Conservation (phyloP, 352 stramenopile genomes). For the Thraustochytrium sp. region DNA sequence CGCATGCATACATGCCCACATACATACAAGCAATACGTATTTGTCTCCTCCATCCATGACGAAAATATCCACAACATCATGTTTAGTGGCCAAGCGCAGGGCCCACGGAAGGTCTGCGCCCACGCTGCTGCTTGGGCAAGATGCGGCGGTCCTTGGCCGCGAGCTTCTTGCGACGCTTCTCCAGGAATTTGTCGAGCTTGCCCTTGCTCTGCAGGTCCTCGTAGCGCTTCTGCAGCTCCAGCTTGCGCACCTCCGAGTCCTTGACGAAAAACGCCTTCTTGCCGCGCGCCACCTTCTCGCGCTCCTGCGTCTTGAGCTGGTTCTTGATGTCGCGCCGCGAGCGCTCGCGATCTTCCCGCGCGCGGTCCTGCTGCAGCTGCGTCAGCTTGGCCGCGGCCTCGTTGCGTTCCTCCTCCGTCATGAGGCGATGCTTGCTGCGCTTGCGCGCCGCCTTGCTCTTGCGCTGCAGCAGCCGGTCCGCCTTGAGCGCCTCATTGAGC, state of each 20-base stretch:
- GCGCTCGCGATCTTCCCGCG: conserved; percentile 39
- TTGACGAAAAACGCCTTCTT: conserved; percentile 84
- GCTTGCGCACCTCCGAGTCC: conserved; percentile 80
- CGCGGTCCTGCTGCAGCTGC: conserved; percentile 47
- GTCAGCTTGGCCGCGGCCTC: conserved; percentile 35
- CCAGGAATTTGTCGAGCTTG: conserved; percentile 82
- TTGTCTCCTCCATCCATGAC: too few relatives aligned
- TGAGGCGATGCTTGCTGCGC: not conserved
- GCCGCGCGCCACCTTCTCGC: conserved; percentile 72
- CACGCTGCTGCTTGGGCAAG: conserved; percentile 60
- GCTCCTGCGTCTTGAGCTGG: conserved; percentile 75
- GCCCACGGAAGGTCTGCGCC: too few relatives aligned
- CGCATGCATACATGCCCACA: not conserved
- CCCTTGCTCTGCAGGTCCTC: conserved; percentile 74
- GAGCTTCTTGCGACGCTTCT: conserved; percentile 86
- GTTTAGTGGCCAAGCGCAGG: not conserved
- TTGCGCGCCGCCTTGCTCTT: not conserved
- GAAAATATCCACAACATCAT: not conserved
- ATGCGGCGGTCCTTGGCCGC: conserved; percentile 82
- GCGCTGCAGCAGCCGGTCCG: conserved; percentile 39
- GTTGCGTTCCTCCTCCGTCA: conserved; percentile 31
- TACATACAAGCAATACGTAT: not conserved
- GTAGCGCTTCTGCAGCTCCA: conserved; percentile 81
- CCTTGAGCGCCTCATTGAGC: conserved; percentile 61
- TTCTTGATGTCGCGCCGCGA: conserved; percentile 49